Evolutionary conservation across 805 yeast genomes (phyloP), one percentile per base, ranked within the genome.

Genomic region (Cyberlindnera xishuangbannaensis): DNA sequence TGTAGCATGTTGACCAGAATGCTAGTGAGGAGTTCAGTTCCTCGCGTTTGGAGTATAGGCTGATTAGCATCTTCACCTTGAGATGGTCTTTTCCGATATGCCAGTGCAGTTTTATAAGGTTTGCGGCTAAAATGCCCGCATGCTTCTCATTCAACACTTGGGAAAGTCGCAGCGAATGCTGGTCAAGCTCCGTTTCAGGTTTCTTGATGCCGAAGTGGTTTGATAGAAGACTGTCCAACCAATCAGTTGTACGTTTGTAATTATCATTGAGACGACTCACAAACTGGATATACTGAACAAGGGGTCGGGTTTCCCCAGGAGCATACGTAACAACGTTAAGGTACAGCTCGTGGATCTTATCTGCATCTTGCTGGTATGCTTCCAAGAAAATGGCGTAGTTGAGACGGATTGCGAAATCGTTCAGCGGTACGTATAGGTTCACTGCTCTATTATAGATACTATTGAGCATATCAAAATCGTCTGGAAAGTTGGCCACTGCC

Each of bases 1-100:
- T 70, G 40, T 79, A 66, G 39, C 59, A 76, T 25, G 67, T 65
- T 9, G 55, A 49, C 87, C 87, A 81, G 45, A 77, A 82, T 15
- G 64, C 46, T 5, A 55, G 54, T 2, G 76, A 69, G 6, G 58
- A 47, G 27, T 56, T 56, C 11, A 78, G 47, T 9, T 41, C 6
- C 4, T 47, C 44, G 15, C 41, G 32, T 15, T 46, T 55, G 14
- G 55, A 38, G 34, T 50, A 61, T 14, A 36, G 40, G 16, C 46
- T 50, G 18, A 62, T 44, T 17, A 47, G 37, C 39, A 56, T 58
- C 34, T 59, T 58, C 1, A 58, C 57, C 30, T 60, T 58, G 28
- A 53, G 31, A 6, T 45, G 50, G 25, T 60, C 55, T 29, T 53
- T 57, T 5, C 53, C 30, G 2, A 48, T 45, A 15, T 50, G 28